phyloP scores from a whole-genome alignment of 169 alveolate species.

The Amoebophrya sp. region DNA sequence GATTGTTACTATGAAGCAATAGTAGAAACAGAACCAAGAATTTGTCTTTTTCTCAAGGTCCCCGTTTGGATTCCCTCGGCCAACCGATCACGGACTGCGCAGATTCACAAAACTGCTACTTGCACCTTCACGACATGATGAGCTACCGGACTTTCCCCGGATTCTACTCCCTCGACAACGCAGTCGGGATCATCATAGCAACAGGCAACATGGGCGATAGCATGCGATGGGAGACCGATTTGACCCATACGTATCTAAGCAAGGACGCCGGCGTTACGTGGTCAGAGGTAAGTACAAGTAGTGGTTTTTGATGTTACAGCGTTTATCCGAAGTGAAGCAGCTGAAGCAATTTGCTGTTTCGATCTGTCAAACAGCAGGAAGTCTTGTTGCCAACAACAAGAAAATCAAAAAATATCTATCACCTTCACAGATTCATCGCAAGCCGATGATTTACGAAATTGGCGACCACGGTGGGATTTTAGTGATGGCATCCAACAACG shows the following conservation, averaged over 20 bases:
- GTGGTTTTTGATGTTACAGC: background rate
- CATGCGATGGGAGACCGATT: conserved; percentile 65
- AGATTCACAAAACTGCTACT: conserved; percentile 75
- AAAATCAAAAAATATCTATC: too few species aligned
- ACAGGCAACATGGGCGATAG: conserved; percentile 88
- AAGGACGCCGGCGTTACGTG: conserved; percentile 46
- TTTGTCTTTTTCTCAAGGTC: too few species aligned
- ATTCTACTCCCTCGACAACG: conserved; percentile 83
- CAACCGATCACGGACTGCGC: conserved; percentile 38
- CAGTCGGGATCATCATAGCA: conserved; percentile 87
- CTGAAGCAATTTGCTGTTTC: too few species aligned
- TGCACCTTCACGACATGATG: conserved; percentile 82
- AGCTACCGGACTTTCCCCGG: conserved; percentile 76
- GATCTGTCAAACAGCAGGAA: too few species aligned
- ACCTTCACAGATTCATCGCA: background rate
- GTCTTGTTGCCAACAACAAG: too few species aligned
- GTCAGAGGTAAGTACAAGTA: background rate
- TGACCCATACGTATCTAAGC: conserved; percentile 49
- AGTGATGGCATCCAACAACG: conserved; percentile 84
- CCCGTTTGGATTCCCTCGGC: conserved; percentile 76
- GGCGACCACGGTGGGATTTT: conserved; percentile 95
- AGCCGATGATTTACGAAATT: conserved; percentile 76
- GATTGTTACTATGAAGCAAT: too few species aligned
- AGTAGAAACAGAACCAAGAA: too few species aligned
- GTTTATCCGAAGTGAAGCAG: too few species aligned